phyloP scores from a whole-genome alignment of 768 basidiomycete species.

The Collybiopsis luxurians region DNA sequence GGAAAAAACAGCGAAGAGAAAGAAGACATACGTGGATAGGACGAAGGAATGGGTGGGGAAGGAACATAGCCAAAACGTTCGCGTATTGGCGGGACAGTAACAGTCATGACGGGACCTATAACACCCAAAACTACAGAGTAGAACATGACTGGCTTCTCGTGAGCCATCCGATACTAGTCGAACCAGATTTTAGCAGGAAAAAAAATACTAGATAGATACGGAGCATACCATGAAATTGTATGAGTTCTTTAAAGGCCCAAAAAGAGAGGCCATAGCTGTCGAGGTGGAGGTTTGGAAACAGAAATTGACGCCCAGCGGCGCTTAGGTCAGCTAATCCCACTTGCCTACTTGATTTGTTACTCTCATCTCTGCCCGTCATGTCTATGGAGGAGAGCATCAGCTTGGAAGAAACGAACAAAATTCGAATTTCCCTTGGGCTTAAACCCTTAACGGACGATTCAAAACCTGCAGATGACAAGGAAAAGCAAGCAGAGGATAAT shows the following conservation, averaged over 20 bases:
- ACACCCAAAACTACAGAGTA: slow-evolving; percentile 76
- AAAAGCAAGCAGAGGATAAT: slow-evolving; percentile 85
- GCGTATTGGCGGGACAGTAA: slow-evolving; percentile 79
- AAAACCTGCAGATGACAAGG: slow-evolving; percentile 66
- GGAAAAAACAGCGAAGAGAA: background rate
- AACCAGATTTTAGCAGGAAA: background rate
- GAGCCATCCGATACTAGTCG: slow-evolving; percentile 81
- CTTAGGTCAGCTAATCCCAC: background rate
- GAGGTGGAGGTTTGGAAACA: slow-evolving; percentile 28
- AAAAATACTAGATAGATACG: slow-evolving; percentile 14
- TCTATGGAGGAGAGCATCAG: slow-evolving; percentile 87
- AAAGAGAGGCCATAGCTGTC: slow-evolving; percentile 18
- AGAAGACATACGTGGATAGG: slow-evolving; percentile 76
- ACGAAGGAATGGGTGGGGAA: slow-evolving; percentile 66
- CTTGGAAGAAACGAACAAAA: slow-evolving; percentile 94
- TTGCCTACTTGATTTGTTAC: background rate
- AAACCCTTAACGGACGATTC: slow-evolving; percentile 88
- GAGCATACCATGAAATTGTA: slow-evolving; percentile 2
- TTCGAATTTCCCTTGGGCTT: slow-evolving; percentile 90
- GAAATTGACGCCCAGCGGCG: background rate
- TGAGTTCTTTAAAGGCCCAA: slow-evolving; percentile 4
- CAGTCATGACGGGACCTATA: slow-evolving; percentile 71
- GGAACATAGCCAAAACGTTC: slow-evolving; percentile 65
- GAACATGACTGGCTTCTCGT: slow-evolving; percentile 90
- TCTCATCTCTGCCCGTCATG: slow-evolving; percentile 33